These are phyloP conservation scores for Lomentospora prolificans DNA, from an alignment of 2,329 filamentous ascomycete species.

Conservation along the genomic window DNA sequence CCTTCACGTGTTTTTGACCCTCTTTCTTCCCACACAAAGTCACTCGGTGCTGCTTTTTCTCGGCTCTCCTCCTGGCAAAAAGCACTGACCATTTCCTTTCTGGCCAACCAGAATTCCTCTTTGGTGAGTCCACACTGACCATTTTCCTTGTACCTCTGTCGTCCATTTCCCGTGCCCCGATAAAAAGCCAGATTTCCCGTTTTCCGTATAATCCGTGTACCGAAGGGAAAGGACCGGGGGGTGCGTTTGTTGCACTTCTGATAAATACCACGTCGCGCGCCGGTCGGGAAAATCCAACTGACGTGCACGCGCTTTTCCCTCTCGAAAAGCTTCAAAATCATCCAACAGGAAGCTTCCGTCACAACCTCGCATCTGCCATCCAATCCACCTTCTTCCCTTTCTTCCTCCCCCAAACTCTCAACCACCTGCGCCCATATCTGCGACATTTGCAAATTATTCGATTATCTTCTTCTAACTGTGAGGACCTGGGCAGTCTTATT, in stretches of 20 bases:
- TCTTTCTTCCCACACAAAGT: background rate
- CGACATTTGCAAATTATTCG: background rate
- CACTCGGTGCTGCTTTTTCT: background rate
- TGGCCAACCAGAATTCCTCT: slow-evolving; percentile 3
- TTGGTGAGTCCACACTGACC: background rate
- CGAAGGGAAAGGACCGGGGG: background rate
- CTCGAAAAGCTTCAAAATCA: slow-evolving; percentile 3
- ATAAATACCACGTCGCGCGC: slow-evolving; percentile 15
- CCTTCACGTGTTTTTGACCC: slow-evolving; percentile 7
- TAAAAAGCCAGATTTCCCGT: slow-evolving; percentile 3
- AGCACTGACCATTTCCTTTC: slow-evolving; percentile 1
- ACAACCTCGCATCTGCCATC: background rate
- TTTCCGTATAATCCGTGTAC: background rate
- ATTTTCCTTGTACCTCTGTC: background rate
- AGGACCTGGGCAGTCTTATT: background rate
- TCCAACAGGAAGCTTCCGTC: background rate
- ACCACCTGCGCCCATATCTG: background rate
- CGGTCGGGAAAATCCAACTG: slow-evolving; percentile 11
- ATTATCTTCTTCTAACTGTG: background rate
- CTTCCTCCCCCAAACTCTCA: background rate
- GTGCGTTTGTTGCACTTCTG: slow-evolving; percentile 7
- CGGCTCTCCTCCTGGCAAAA: background rate
- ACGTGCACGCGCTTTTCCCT: slow-evolving; percentile 14
- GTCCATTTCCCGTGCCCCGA: background rate
- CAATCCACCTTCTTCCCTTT: background rate